Evolutionary conservation across 805 yeast species (phyloP).

Genomic region (Dipodascus albidus): DNA sequence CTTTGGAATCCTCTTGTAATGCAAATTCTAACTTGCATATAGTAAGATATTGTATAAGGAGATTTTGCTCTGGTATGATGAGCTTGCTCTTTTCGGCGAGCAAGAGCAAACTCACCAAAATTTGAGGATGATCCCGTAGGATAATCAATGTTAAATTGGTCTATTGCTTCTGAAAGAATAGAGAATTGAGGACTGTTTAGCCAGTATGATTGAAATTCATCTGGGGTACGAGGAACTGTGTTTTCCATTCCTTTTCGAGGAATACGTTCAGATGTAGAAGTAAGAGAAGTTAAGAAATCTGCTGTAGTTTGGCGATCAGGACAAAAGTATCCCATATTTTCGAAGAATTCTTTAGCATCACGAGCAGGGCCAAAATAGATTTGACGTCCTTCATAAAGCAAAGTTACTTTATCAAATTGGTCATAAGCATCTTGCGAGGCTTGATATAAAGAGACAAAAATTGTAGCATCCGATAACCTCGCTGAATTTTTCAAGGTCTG

Average conservation of each 20-base stretch:
- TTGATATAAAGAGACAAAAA: slow-evolving; percentile 60
- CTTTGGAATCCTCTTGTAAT: slow-evolving; percentile 44
- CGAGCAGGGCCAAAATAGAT: slow-evolving; percentile 51
- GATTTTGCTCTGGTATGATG: slow-evolving; percentile 30
- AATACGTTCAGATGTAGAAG: slow-evolving; percentile 53
- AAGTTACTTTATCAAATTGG: slow-evolving; percentile 49
- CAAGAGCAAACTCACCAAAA: slow-evolving; percentile 52
- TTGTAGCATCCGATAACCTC: slow-evolving; percentile 37
- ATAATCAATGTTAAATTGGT: slow-evolving; percentile 26
- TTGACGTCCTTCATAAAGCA: slow-evolving; percentile 50
- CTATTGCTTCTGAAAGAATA: slow-evolving; percentile 35
- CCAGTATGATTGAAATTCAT: slow-evolving; percentile 55
- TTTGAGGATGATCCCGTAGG: slow-evolving; percentile 25
- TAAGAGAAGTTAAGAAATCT: slow-evolving; percentile 57
- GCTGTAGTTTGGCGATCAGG: slow-evolving; percentile 61
- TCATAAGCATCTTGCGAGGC: slow-evolving; percentile 57
- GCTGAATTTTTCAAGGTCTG: slow-evolving; percentile 55
- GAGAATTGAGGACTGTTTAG: slow-evolving; percentile 33
- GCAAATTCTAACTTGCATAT: slow-evolving; percentile 39
- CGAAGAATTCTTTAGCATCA: slow-evolving; percentile 46
- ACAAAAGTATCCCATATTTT: slow-evolving; percentile 51
- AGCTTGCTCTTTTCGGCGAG: slow-evolving; percentile 33
- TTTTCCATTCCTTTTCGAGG: slow-evolving; percentile 37
- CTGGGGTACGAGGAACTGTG: slow-evolving; percentile 48
- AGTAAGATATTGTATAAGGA: slow-evolving; percentile 33